Conservation (phyloP, 2,329 filamentous ascomycete species). For the Fusarium multiceps region DNA sequence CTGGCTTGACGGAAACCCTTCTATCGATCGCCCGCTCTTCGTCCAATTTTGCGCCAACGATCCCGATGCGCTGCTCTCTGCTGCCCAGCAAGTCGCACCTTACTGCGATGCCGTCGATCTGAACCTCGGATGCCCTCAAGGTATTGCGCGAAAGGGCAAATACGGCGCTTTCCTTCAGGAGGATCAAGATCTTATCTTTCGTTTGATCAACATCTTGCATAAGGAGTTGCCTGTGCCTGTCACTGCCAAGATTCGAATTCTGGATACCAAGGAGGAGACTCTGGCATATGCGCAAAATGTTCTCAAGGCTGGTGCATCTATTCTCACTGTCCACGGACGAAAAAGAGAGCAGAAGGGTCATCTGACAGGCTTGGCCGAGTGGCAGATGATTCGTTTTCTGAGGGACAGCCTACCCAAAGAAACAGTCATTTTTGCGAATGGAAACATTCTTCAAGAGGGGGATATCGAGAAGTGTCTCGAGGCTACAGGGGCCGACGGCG, state of each 20-base stretch:
- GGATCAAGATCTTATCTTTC: constrained; percentile 83
- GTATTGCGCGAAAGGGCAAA: constrained; percentile 88
- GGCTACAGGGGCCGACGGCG: constrained; percentile 86
- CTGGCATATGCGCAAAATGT: constrained; percentile 91
- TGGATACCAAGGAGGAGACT: constrained; percentile 88
- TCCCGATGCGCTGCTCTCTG: constrained; percentile 79
- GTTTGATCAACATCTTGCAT: constrained; percentile 86
- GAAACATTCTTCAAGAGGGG: constrained; percentile 84
- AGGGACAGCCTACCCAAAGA: constrained; percentile 85
- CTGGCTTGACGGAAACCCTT: constrained; percentile 88
- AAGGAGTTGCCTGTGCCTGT: constrained; percentile 82
- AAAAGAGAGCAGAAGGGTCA: constrained; percentile 94
- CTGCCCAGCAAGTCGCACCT: constrained; percentile 81
- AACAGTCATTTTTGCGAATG: constrained; percentile 96
- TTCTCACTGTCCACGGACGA: constrained; percentile 92
- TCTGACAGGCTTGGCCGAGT: constrained; percentile 92
- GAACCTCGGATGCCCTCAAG: constrained; percentile 95
- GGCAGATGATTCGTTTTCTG: constrained; percentile 84
- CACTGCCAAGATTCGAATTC: constrained; percentile 92
- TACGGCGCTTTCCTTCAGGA: constrained; percentile 97
- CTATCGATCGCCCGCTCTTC: constrained; percentile 87
- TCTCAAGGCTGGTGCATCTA: constrained; percentile 86
- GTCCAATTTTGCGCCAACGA: constrained; percentile 97
- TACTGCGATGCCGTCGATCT: constrained; percentile 96
- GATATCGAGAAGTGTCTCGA: constrained; percentile 83